phyloP scores from a whole-genome alignment of 78 protist genomes.

The Dictyostelium purpureum region DNA sequence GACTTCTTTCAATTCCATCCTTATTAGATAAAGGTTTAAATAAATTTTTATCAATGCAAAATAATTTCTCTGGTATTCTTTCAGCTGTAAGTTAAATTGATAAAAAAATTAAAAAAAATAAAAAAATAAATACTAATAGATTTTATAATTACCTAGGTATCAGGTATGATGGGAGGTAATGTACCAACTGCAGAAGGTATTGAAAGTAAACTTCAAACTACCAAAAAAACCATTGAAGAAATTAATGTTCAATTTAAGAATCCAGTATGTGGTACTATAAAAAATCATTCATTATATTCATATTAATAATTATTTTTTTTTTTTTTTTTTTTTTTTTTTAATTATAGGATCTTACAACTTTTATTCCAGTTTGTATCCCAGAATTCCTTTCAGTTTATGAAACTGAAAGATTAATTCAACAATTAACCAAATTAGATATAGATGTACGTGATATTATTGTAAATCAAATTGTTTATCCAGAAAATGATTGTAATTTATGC shows the following conservation, averaged over 20 bases:
- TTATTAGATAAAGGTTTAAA: slow-evolving; percentile 85
- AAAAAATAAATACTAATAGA: neutral
- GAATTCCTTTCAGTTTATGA: slow-evolving; percentile 99
- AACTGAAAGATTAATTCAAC: slow-evolving; percentile 99
- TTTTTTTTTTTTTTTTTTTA: neutral
- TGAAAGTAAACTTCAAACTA: slow-evolving; percentile 3
- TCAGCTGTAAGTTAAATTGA: slow-evolving; percentile 76
- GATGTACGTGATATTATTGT: slow-evolving; percentile 95
- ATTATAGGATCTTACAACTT: slow-evolving; percentile 91
- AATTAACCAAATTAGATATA: slow-evolving; percentile 92
- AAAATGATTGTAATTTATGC: slow-evolving; percentile 80
- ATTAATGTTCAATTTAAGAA: slow-evolving; percentile 90
- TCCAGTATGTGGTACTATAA: slow-evolving; percentile 44
- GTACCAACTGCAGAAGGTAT: slow-evolving; percentile 8
- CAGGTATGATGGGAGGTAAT: slow-evolving; percentile 41
- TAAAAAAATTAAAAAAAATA: neutral
- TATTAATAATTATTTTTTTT: too few relatives aligned
- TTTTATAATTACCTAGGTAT: slow-evolving; percentile 5
- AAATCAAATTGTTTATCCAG: slow-evolving; percentile 95
- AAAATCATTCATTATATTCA: neutral
- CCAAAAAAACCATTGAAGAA: slow-evolving; percentile 74
- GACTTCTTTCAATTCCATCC: slow-evolving; percentile 94
- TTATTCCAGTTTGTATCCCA: slow-evolving; percentile 99
- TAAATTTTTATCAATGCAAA: slow-evolving; percentile 69
- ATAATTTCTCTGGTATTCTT: slow-evolving; percentile 74